Evolutionary conservation across 305 asterid genomes (phyloP), one percentile per base, ranked within the genome.

Genomic region (Fraxinus latifolia): DNA sequence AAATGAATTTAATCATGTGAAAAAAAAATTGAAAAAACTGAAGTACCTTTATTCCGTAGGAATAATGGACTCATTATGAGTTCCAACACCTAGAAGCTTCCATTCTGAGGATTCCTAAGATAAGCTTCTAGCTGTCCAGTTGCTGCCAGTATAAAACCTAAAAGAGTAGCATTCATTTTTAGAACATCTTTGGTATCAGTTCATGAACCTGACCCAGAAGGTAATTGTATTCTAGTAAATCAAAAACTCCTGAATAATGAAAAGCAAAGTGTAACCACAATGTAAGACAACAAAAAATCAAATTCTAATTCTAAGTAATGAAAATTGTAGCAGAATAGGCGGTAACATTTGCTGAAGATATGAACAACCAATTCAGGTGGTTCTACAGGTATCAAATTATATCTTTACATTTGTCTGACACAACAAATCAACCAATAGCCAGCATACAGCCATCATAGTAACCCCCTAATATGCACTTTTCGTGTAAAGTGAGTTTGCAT

Each of bases 141-240:
- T 50, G 99, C 95, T 31, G 99, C 97, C 93, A 96, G 84, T 79
- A 96, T 85, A 83, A 96, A 92, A 85, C 99, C 99, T 96, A 84
- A 58, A 82, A 82, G 27, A 70, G 33, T 4, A 60, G 79, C 32
- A 82, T 42, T 76, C 71, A 74, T 42, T 23, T 21, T 33, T 4
- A 73, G 39, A 86, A 62, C 15, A 62, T 62, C 23, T 21, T 37
- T 27, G 58, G 44, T 37, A 74, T 77, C 27, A 12, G 19, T 47
- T 53, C 60, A 55, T 36, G 47, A 39, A 70, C 47, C 68, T 32
- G 12, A n/a, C 71, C 3, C 65, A 31, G 37, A 17, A 82, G 4
- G 11, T 2, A n/a, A 23, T 14, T 3, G 70, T 68, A 25, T 36
- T 17, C 34, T 8, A 73, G 60, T 37, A 2, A 39, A 53, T 32